A percentile compares a stretch with the other conserved stretches of the same genome.
phyloP scores from a whole-genome alignment of 1,284 basidiomycete genomes.

The Cryptococcus floricola region DNA sequence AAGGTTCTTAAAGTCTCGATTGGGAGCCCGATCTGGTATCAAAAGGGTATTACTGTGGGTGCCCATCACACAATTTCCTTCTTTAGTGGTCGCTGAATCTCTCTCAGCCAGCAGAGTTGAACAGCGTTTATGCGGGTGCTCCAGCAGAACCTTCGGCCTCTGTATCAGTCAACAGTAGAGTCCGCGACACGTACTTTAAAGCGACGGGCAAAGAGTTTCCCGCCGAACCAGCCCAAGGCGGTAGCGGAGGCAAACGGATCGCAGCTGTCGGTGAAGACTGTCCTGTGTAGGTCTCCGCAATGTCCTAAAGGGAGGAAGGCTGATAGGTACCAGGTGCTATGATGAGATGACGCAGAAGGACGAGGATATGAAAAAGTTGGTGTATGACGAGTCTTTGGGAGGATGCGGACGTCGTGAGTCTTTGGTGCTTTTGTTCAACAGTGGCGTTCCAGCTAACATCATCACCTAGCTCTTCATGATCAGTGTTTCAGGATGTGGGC shows the following conservation, averaged over 20 bases:
- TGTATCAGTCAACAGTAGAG: constrained; percentile 13
- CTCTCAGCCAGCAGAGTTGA: constrained; percentile 18
- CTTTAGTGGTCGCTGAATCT: neutral
- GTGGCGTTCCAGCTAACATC: neutral
- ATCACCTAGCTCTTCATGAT: constrained; percentile 24
- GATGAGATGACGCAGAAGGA: constrained; percentile 35
- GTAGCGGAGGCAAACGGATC: constrained; percentile 10
- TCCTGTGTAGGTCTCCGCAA: constrained; percentile 27
- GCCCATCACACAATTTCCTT: neutral
- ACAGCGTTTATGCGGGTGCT: constrained; percentile 19
- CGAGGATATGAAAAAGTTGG: constrained; percentile 15
- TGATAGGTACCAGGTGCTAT: constrained; percentile 24
- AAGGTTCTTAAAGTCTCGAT: constrained; percentile 35
- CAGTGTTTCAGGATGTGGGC: constrained; percentile 38
- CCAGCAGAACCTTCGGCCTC: constrained; percentile 19
- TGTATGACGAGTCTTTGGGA: constrained; percentile 24
- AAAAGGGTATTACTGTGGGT: constrained; percentile 32
- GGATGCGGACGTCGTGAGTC: constrained; percentile 40
- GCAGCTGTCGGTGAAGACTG: constrained; percentile 36
- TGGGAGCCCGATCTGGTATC: constrained; percentile 26
- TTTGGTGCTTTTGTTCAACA: neutral
- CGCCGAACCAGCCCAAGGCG: constrained; percentile 3
- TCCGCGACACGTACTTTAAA: constrained; percentile 20
- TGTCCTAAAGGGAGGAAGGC: neutral
- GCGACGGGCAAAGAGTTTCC: constrained; percentile 20